These are phyloP conservation scores for Alternaria sp. DNA, from an alignment of 2,329 filamentous ascomycete species.

Conservation along the genomic window DNA sequence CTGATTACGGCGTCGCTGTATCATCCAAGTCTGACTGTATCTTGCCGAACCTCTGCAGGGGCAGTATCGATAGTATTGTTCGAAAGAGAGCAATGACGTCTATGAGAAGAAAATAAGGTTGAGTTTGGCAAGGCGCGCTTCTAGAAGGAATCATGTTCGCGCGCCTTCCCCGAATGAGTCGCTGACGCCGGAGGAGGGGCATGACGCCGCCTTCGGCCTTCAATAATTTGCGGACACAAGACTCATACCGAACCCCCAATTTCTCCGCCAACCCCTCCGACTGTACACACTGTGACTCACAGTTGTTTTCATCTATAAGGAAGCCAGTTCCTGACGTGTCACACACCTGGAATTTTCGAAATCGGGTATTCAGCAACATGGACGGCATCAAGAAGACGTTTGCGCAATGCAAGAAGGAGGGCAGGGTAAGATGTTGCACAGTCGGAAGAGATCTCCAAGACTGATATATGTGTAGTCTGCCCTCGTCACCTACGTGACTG, in stretches of 20 bases:
- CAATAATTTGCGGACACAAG: slow-evolving; percentile 33
- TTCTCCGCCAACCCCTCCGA: slow-evolving; percentile 14
- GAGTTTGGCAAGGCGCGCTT: slow-evolving; percentile 5
- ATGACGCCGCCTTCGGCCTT: slow-evolving; percentile 31
- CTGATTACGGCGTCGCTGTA: no score
- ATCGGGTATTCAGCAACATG: slow-evolving; percentile 45
- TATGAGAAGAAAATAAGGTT: slow-evolving; percentile 7
- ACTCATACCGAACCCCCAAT: slow-evolving; percentile 25
- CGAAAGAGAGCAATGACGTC: slow-evolving; percentile 7
- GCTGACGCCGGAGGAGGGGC: slow-evolving; percentile 13
- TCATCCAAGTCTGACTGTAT: background rate
- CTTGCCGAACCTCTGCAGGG: no score
- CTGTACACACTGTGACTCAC: slow-evolving; percentile 29
- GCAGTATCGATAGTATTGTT: background rate
- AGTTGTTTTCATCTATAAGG: slow-evolving; percentile 16
- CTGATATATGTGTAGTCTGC: slow-evolving; percentile 67
- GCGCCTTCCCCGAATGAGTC: slow-evolving; percentile 5
- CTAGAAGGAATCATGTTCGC: slow-evolving; percentile 17
- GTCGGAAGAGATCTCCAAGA: background rate
- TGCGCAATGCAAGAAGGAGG: slow-evolving; percentile 60
- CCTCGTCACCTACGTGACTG: slow-evolving; percentile 94
- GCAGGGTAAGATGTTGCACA: slow-evolving; percentile 46
- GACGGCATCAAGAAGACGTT: slow-evolving; percentile 61
- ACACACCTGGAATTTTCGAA: slow-evolving; percentile 1
- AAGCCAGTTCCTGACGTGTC: slow-evolving; percentile 2